Conservation (phyloP, 371 early-diverging fungal species). For the Syncephalastrum contaminatum region DNA sequence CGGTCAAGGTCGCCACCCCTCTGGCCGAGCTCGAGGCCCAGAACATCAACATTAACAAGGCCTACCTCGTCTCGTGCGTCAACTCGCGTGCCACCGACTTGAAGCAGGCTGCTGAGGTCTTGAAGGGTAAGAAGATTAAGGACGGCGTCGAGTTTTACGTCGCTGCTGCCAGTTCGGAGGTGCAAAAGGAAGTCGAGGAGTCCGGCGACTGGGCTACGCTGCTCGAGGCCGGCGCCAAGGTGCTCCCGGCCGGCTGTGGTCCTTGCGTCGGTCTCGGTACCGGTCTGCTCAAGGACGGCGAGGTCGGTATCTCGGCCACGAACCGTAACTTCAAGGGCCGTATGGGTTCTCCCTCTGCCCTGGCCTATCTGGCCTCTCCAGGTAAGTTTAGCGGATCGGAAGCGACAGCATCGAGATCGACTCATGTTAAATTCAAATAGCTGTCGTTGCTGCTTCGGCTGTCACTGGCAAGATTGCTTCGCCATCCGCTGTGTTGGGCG, state of each 20-base stretch:
- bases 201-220: conserved; percentile 88
- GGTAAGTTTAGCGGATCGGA: conserved; percentile 16
- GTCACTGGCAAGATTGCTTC: conserved; percentile 77
- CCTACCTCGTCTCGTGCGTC: conserved; percentile 93
- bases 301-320: conserved; percentile 95
- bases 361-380: conserved; percentile 92
- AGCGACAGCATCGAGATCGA: too few species aligned
- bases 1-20: conserved; percentile 88
- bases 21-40: conserved; percentile 68
- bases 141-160: conserved; percentile 93
- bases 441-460: conserved; percentile 90
- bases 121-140: conserved; percentile 73
- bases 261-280: conserved; percentile 93
- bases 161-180: conserved; percentile 90
- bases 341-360: conserved; percentile 91
- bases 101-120: conserved; percentile 82
- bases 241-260: conserved; percentile 94
- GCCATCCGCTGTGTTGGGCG: conserved; percentile 40
- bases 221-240: conserved; percentile 86
- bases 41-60: conserved; percentile 85
- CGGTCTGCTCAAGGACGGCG: conserved; percentile 89
- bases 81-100: conserved; percentile 90
- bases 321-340: conserved; percentile 98
- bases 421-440: conserved; percentile 22
- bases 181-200: conserved; percentile 81